Evolutionary conservation across 208 protist genomes (phyloP), one percentile per base, ranked within the genome.

Genomic region (Leishmania arabica): DNA sequence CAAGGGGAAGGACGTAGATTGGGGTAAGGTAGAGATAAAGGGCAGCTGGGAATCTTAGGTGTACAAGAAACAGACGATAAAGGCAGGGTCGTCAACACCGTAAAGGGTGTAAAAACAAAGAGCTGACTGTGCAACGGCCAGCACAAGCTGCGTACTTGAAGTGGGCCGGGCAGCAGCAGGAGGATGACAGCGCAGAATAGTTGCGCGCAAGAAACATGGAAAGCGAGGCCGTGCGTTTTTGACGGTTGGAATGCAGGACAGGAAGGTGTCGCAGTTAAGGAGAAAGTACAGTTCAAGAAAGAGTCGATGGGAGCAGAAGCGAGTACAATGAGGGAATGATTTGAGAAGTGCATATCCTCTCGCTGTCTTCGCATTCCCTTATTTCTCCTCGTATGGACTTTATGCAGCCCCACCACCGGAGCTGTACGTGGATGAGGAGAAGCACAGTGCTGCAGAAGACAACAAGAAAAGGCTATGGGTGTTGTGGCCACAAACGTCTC

Each of bases 91-190:
- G 68, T 73, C 73, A 64, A 3, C 15, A 62, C 49, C 31, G 31
- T 21, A 3, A 40, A 40, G 7, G 53, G n/a, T 24, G 37, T 24
- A 62, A 64, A 66, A 49, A 45, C 64, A 45, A 75, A 82, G 45
- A 83, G 72, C 24, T 80, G 64, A 80, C n/a, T 21, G 70, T 11
- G 53, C 53, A 62, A 51, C 51, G 47, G 70, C 62, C 54, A 37
- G 75, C 65, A 31, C 37, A 58, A 27, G 11, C 42, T 34, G 47
- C 27, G 24, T 42, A 73, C 27, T 64, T 72, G 0, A 74, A 42
- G 58, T 64, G 8, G n/a, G 64, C 34, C 34, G 56, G 21, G 19
- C 53, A 58, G 72, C 24, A n/a, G 11, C 45, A 53, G 2, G 40
- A 49, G 40, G 27, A 73, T 73, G 42, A 15, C 0, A 68, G 4